These are phyloP conservation scores for Chenopodium berlandieri DNA, from an alignment of 148 eudicot species.

Conservation along the genomic window DNA sequence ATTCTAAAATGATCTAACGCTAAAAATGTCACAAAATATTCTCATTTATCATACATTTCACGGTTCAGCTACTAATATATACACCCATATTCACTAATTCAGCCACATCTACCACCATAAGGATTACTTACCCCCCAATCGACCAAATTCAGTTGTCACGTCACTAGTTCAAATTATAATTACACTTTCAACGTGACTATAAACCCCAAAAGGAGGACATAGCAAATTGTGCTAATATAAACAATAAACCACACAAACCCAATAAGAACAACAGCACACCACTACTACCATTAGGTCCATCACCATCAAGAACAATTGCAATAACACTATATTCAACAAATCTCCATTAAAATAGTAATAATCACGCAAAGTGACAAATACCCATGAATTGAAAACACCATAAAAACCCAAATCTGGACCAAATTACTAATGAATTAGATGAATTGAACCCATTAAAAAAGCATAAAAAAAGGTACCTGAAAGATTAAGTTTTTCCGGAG, in stretches of 20 bases:
- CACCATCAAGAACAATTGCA: not conserved
- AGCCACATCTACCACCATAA: no score
- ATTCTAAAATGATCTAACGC: not conserved
- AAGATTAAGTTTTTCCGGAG: conserved; percentile 74
- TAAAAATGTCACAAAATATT: not conserved
- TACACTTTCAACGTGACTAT: not conserved
- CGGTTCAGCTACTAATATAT: not conserved
- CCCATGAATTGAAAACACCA: not conserved
- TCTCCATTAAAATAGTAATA: not conserved
- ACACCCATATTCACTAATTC: no score
- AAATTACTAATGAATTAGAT: not conserved
- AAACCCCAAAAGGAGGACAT: no score
- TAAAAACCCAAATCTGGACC: not conserved
- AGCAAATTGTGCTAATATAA: no score
- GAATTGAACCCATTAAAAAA: not conserved
- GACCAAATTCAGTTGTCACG: not conserved
- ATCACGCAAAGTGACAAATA: not conserved
- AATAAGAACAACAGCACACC: not conserved
- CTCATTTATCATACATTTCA: not conserved
- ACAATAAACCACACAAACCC: not conserved
- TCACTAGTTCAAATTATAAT: not conserved
- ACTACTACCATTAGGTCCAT: not conserved
- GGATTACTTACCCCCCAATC: no score
- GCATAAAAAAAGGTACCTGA: conserved; percentile 45
- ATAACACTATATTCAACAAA: not conserved